Conservation (phyloP, 2,329 filamentous ascomycete genomes). For the Fusarium neocosmosporiellum region DNA sequence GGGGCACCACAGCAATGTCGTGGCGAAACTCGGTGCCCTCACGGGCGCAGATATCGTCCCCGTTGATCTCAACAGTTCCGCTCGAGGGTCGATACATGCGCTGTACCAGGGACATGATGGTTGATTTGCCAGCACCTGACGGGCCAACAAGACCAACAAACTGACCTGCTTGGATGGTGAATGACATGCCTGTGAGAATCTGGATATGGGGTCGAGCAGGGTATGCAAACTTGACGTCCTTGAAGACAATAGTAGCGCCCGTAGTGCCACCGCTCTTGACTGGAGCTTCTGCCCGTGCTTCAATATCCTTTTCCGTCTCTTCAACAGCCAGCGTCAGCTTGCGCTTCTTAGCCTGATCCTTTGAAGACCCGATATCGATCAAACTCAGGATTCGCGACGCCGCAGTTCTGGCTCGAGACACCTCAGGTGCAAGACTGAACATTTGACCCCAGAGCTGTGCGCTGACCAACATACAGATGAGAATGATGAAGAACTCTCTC, state of each 20-base stretch:
- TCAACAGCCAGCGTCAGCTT: slow-evolving; percentile 12
- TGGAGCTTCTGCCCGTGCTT: slow-evolving; percentile 49
- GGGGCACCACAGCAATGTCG: slow-evolving; percentile 66
- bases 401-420: slow-evolving; percentile 74
- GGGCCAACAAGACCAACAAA: slow-evolving; percentile 74
- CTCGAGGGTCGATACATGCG: slow-evolving; percentile 59
- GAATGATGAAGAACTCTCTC: slow-evolving; percentile 80
- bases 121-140: slow-evolving; percentile 75
- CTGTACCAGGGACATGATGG: slow-evolving; percentile 68
- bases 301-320: slow-evolving; percentile 50
- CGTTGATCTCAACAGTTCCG: slow-evolving; percentile 58
- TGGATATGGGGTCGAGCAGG: slow-evolving; percentile 68
- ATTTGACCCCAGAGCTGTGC: slow-evolving; percentile 80
- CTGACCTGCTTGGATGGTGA: slow-evolving; percentile 68
- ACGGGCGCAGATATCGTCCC: slow-evolving; percentile 57
- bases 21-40: slow-evolving; percentile 60
- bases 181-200: slow-evolving; percentile 66
- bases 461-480: slow-evolving; percentile 77
- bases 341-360: slow-evolving; percentile 31
- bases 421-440: slow-evolving; percentile 79
- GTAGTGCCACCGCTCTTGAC: slow-evolving; percentile 38
- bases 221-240: slow-evolving; percentile 72
- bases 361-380: slow-evolving; percentile 56
- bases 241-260: slow-evolving; percentile 64
- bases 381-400: slow-evolving; percentile 67